phyloP scores from a whole-genome alignment of 2,329 filamentous ascomycete species.

The Aspergillus carbonarius region DNA sequence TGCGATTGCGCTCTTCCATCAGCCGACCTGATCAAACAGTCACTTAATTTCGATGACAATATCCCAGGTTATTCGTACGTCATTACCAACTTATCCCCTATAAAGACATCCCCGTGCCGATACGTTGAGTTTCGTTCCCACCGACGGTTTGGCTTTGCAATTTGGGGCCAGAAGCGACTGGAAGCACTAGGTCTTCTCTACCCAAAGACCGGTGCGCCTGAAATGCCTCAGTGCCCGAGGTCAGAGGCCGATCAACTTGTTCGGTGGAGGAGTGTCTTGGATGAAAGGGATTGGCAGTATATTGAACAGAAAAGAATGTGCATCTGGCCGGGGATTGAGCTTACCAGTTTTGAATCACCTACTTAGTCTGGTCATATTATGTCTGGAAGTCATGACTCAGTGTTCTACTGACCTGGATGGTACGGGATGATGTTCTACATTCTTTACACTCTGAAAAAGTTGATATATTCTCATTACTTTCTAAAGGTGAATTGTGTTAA shows the following conservation, averaged over 20 bases:
- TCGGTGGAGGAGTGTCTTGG: not conserved
- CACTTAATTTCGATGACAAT: too few species aligned
- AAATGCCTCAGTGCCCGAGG: not conserved
- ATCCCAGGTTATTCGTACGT: not conserved
- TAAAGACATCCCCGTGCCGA: not conserved
- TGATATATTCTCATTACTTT: too few species aligned
- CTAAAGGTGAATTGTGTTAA: too few species aligned
- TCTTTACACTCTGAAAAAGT: too few species aligned
- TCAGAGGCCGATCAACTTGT: not conserved
- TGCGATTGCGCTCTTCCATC: not conserved
- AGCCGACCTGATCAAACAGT: not conserved
- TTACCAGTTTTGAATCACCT: too few species aligned
- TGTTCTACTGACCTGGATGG: too few species aligned
- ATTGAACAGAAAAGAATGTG: not conserved
- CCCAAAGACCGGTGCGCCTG: not conserved
- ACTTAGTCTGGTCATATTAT: too few species aligned
- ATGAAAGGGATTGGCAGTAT: not conserved
- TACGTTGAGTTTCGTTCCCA: not conserved
- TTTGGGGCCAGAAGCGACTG: constrained; percentile 1
- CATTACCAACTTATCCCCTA: not conserved
- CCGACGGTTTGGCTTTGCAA: constrained; percentile 3
- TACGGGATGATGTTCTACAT: too few species aligned
- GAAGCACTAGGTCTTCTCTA: not conserved
- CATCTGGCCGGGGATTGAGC: not conserved
- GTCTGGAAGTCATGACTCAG: too few species aligned